These are phyloP conservation scores for Proliferodiscus dingleyae DNA, from an alignment of 2,329 filamentous ascomycete genomes.

Conservation along the genomic window DNA sequence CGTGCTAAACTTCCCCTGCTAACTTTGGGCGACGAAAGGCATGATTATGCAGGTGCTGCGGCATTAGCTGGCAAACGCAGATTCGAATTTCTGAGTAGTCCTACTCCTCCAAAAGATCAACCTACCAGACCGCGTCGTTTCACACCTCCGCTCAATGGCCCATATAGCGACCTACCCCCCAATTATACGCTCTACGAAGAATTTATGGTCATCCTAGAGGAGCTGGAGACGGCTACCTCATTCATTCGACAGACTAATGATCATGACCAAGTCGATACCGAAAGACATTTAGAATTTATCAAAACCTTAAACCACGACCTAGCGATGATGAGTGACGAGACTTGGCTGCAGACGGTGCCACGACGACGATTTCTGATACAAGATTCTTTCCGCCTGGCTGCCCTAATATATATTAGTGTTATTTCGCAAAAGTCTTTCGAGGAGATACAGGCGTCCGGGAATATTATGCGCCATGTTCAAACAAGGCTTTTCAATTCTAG, in stretches of 20 bases:
- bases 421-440: background rate
- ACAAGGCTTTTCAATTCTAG: no score
- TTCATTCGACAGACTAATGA: background rate
- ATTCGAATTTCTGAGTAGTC: conserved; percentile 3
- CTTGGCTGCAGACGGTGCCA: conserved; percentile 1
- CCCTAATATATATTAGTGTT: conserved; percentile 4
- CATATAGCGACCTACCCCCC: background rate
- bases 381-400: conserved; percentile 4
- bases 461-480: no score
- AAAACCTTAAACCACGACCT: no score
- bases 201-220: conserved; percentile 4
- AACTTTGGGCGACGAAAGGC: conserved; percentile 2
- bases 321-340: conserved; percentile 1
- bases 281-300: no score
- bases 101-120: background rate
- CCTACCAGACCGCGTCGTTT: conserved; percentile 1
- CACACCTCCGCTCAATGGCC: conserved; percentile 4
- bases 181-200: conserved; percentile 11
- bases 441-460: background rate
- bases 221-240: conserved; percentile 3
- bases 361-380: conserved; percentile 3
- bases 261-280: no score
- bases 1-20: no score
- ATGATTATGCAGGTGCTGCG: conserved; percentile 8
- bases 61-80: conserved; percentile 5